Conservation (phyloP, 495 filamentous ascomycete genomes). For the Aspergillus panamensis region DNA sequence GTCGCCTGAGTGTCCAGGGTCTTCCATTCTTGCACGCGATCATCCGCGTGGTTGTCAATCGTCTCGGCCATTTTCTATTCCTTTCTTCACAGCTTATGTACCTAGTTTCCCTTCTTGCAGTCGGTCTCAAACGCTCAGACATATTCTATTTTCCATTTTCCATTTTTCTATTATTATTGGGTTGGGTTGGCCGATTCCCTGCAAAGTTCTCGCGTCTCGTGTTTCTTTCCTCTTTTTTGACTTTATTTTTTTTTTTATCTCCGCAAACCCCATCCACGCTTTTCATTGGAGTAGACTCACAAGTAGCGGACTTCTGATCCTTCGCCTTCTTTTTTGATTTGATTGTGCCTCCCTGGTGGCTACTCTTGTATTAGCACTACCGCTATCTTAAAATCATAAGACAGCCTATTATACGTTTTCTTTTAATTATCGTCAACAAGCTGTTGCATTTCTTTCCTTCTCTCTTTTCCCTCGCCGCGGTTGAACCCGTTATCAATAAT, state of each 20-base stretch:
- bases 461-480: background rate
- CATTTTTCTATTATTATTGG: background rate
- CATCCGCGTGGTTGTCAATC: background rate
- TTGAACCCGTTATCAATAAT: background rate
- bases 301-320: background rate
- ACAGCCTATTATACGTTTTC: background rate
- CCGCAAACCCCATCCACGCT: background rate
- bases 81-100: background rate
- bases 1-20: background rate
- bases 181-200: background rate
- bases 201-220: background rate
- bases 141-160: background rate
- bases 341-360: background rate
- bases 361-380: background rate
- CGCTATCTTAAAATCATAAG: background rate
- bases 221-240: background rate
- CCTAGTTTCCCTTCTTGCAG: too few relatives aligned
- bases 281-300: background rate
- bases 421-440: background rate
- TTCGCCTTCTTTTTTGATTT: background rate
- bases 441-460: background rate
- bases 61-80: background rate
- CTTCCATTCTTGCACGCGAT: background rate
- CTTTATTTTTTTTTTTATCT: background rate
- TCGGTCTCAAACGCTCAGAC: background rate